phyloP scores from a whole-genome alignment of 2,329 filamentous ascomycete species.

The Corynespora cassiicola region DNA sequence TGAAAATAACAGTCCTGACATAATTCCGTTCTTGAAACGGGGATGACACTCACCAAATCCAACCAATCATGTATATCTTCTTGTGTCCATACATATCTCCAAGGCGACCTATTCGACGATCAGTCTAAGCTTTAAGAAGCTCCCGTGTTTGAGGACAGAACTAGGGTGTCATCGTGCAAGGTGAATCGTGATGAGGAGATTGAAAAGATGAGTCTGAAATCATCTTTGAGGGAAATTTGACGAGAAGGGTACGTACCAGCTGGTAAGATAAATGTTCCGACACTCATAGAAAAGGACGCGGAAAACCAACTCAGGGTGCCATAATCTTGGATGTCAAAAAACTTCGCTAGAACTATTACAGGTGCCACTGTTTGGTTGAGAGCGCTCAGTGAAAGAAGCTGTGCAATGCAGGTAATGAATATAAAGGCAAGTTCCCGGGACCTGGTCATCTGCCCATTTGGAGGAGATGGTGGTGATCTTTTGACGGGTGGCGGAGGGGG shows the following conservation, averaged over 20 bases:
- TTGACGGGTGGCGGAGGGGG: background rate
- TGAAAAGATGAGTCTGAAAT: background rate
- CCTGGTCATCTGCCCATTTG: constrained; percentile 12
- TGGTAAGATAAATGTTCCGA: constrained; percentile 58
- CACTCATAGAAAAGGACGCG: constrained; percentile 55
- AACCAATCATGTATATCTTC: constrained; percentile 56
- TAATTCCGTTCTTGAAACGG: too few species aligned
- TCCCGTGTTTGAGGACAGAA: background rate
- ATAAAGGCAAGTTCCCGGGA: constrained; percentile 27
- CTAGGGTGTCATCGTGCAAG: background rate
- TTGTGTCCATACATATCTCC: constrained; percentile 60
- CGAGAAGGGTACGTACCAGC: constrained; percentile 35
- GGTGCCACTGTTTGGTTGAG: constrained; percentile 45
- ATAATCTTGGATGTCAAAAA: constrained; percentile 46
- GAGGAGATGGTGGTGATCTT: background rate
- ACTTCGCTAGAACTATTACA: constrained; percentile 49
- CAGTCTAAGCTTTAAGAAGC: background rate
- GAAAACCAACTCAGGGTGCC: constrained; percentile 55
- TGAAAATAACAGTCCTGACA: too few species aligned
- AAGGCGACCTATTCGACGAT: constrained; percentile 47
- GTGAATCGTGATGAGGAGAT: too few species aligned
- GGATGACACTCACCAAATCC: too few species aligned
- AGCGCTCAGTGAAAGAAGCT: constrained; percentile 53
- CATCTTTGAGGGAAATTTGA: background rate
- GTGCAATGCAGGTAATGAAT: constrained; percentile 28